phyloP scores from a whole-genome alignment of 768 basidiomycete genomes.

The Lepiota brunneoincarnata region DNA sequence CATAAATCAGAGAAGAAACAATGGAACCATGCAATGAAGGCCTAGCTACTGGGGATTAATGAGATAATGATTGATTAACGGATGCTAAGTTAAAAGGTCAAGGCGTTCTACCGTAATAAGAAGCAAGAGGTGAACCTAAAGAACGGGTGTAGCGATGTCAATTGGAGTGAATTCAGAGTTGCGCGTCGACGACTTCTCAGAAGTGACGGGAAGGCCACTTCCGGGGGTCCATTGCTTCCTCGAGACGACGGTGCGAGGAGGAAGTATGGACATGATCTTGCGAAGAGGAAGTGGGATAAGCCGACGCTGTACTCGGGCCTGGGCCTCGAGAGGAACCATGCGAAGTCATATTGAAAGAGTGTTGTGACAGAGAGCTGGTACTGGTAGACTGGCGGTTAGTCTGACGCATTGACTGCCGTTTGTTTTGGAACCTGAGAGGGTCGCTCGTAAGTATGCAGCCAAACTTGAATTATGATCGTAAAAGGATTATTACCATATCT shows the following conservation, averaged over 20 bases:
- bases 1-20: slow-evolving; percentile 24
- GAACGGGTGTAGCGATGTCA: slow-evolving; percentile 39
- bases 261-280: slow-evolving; percentile 24
- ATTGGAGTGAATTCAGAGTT: slow-evolving; percentile 23
- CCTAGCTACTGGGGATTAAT: slow-evolving; percentile 33
- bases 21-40: slow-evolving; percentile 28
- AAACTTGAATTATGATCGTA: slow-evolving; percentile 15
- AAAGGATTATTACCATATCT: slow-evolving; percentile 63
- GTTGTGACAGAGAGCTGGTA: slow-evolving; percentile 42
- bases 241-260: slow-evolving; percentile 44
- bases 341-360: slow-evolving; percentile 39
- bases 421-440: slow-evolving; percentile 76
- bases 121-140: slow-evolving; percentile 37
- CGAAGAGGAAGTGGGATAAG: slow-evolving; percentile 9
- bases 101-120: slow-evolving; percentile 34
- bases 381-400: slow-evolving; percentile 64
- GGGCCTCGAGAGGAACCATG: slow-evolving; percentile 9
- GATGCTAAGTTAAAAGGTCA: slow-evolving; percentile 26
- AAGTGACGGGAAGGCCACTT: slow-evolving; percentile 47
- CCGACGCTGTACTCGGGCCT: slow-evolving; percentile 6
- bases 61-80: slow-evolving; percentile 32
- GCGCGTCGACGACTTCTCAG: slow-evolving; percentile 33
- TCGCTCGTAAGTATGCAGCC: slow-evolving; percentile 19
- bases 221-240: slow-evolving; percentile 42
- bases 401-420: slow-evolving; percentile 80